A percentile compares a stretch with the other conserved stretches of the same genome.
Evolutionary conservation across 1,284 basidiomycete genomes (phyloP).

Genomic region (Takashimella tepidaria): DNA sequence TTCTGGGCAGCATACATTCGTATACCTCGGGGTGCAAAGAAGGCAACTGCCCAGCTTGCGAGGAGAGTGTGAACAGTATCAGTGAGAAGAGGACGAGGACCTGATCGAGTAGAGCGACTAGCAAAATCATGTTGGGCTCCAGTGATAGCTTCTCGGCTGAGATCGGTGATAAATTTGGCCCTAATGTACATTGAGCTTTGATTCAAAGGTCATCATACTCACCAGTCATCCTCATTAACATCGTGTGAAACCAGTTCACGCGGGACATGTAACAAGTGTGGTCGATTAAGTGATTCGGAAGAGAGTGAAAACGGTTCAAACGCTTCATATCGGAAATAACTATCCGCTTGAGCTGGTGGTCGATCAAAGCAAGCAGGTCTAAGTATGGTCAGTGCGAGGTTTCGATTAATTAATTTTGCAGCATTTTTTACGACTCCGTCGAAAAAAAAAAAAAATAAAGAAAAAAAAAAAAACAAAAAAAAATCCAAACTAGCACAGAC

Average conservation of each 20-base stretch:
- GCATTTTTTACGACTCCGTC: background rate
- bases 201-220: conserved; percentile 6
- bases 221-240: conserved; percentile 36
- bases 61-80: conserved; percentile 30
- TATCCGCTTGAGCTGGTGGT: conserved; percentile 28
- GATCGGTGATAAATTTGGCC: conserved; percentile 32
- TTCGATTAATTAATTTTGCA: background rate
- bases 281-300: conserved; percentile 23
- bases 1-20: conserved; percentile 31
- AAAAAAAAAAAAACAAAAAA: too few species aligned
- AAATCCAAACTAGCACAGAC: too few species aligned
- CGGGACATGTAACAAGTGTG: conserved; percentile 32
- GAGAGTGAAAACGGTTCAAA: conserved; percentile 35
- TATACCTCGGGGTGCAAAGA: conserved; percentile 35
- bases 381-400: background rate
- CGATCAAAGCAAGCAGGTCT: conserved; percentile 37
- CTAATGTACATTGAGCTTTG: conserved; percentile 10
- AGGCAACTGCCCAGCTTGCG: conserved; percentile 33
- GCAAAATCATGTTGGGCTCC: conserved; percentile 18
- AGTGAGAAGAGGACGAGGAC: conserved; percentile 25
- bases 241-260: conserved; percentile 32
- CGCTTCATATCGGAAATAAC: conserved; percentile 31
- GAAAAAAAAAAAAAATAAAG: background rate
- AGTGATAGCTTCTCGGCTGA: conserved; percentile 25
- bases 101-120: conserved; percentile 3